Conservation (phyloP, 768 basidiomycete species). For the Boletus reticuloceps region DNA sequence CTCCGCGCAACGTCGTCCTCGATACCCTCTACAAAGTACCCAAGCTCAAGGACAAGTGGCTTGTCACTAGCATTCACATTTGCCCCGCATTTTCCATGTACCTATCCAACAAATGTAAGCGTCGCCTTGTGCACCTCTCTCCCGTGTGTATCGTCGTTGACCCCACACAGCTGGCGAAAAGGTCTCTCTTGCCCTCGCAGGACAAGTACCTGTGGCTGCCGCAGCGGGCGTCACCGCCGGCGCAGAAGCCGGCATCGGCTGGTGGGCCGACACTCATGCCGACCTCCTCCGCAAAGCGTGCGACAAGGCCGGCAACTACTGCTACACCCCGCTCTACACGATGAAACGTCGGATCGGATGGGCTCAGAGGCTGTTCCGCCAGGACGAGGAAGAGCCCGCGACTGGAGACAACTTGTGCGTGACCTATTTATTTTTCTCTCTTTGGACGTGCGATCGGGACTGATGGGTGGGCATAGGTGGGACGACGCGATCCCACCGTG, state of each 20-base stretch:
- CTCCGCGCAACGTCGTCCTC: slow-evolving; percentile 22
- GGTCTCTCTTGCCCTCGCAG: slow-evolving; percentile 22
- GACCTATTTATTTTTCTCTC: neutral
- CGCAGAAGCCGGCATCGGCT: slow-evolving; percentile 9
- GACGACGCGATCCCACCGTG: slow-evolving; percentile 16
- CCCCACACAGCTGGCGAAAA: slow-evolving; percentile 20
- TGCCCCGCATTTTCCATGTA: slow-evolving; percentile 37
- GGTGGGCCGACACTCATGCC: slow-evolving; percentile 21
- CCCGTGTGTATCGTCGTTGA: neutral
- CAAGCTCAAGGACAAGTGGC: slow-evolving; percentile 26
- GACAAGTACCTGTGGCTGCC: slow-evolving; percentile 10
- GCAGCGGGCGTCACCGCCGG: slow-evolving; percentile 10
- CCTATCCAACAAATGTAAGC: slow-evolving; percentile 27
- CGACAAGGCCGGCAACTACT: slow-evolving; percentile 20
- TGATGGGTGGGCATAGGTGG: slow-evolving; percentile 21
- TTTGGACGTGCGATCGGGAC: neutral
- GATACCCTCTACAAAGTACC: slow-evolving; percentile 22
- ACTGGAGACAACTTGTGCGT: slow-evolving; percentile 19
- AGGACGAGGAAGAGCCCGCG: neutral
- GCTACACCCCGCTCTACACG: slow-evolving; percentile 27
- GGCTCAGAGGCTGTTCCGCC: slow-evolving; percentile 7
- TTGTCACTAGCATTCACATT: slow-evolving; percentile 31
- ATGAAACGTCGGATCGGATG: slow-evolving; percentile 15
- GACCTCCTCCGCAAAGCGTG: slow-evolving; percentile 23
- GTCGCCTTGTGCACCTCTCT: neutral